These are phyloP conservation scores for Ceratocystis eucalypticola DNA, from an alignment of 2,329 filamentous ascomycete species.

Conservation along the genomic window DNA sequence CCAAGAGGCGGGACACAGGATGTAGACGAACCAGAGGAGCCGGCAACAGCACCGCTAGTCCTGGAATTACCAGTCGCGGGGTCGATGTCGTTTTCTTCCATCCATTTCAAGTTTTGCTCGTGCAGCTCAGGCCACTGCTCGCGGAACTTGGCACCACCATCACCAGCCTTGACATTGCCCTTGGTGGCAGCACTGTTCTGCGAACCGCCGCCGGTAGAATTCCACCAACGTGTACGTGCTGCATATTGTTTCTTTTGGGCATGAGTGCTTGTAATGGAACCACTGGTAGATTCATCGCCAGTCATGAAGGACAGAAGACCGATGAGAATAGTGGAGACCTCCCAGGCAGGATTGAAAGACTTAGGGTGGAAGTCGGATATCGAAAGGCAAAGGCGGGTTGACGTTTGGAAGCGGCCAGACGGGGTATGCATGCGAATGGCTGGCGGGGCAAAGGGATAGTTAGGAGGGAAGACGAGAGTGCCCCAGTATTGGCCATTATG, in stretches of 20 bases:
- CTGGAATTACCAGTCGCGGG: constrained; percentile 52
- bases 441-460: constrained; percentile 94
- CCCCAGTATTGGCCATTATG: constrained; percentile 96
- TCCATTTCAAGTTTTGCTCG: constrained; percentile 82
- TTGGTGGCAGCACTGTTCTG: constrained; percentile 44
- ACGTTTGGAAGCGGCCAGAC: constrained; percentile 86
- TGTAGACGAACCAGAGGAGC: constrained; percentile 26
- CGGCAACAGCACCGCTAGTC: constrained; percentile 24
- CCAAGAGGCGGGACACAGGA: constrained; percentile 43
- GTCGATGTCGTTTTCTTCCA: constrained; percentile 72
- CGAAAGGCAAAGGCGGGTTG: constrained; percentile 79
- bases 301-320: constrained; percentile 97
- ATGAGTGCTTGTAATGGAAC: constrained; percentile 64
- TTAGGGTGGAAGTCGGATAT: constrained; percentile 98
- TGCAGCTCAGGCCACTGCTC: constrained; percentile 84
- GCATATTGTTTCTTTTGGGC: constrained; percentile 68
- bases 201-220: constrained; percentile 79
- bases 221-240: constrained; percentile 81
- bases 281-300: constrained; percentile 95
- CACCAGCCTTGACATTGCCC: constrained; percentile 79
- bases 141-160: constrained; percentile 82
- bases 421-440: constrained; percentile 99
- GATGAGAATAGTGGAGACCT: constrained; percentile 90
- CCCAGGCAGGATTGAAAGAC: constrained; percentile 96
- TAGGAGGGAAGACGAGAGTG: constrained; percentile 83